These are phyloP conservation scores for Microdochium bolleyi DNA, from an alignment of 2,329 filamentous ascomycete species.

Conservation along the genomic window DNA sequence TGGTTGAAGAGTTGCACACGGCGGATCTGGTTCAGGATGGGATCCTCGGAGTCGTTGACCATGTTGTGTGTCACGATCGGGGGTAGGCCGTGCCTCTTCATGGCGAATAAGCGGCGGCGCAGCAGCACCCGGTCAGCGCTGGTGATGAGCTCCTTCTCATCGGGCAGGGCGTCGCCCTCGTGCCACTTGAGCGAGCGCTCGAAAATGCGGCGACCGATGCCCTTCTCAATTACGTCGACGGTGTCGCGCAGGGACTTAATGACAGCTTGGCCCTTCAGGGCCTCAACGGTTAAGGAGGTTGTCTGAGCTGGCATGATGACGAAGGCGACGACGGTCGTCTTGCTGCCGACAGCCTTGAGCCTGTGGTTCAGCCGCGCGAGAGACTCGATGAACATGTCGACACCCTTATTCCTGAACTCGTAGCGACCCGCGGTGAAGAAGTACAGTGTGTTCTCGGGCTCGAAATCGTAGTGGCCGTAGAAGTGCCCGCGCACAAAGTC, in stretches of 20 bases:
- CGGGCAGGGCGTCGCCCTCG: slow-evolving; percentile 85
- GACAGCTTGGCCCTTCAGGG: slow-evolving; percentile 91
- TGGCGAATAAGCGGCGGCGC: slow-evolving; percentile 84
- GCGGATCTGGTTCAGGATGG: slow-evolving; percentile 90
- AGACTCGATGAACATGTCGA: slow-evolving; percentile 99
- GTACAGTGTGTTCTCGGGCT: slow-evolving; percentile 93
- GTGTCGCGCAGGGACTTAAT: slow-evolving; percentile 95
- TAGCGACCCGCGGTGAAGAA: slow-evolving; percentile 97
- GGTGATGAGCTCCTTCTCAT: slow-evolving; percentile 93
- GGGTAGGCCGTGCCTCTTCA: slow-evolving; percentile 86
- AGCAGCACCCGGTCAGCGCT: slow-evolving; percentile 88
- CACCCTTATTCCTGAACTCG: slow-evolving; percentile 96
- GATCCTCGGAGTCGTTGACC: slow-evolving; percentile 88
- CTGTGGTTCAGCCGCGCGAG: slow-evolving; percentile 90
- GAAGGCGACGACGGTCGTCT: slow-evolving; percentile 92
- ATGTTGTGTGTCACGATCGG: slow-evolving; percentile 99
- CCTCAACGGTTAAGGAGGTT: slow-evolving; percentile 88
- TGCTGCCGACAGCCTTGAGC: slow-evolving; percentile 76
- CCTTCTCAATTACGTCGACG: slow-evolving; percentile 83
- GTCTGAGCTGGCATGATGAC: slow-evolving; percentile 99
- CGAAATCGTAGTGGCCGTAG: slow-evolving; percentile 96
- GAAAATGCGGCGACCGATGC: slow-evolving; percentile 88
- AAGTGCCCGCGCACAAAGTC: slow-evolving; percentile 98
- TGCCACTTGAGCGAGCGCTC: slow-evolving; percentile 93
- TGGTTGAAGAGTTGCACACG: slow-evolving; percentile 97